phyloP scores from a whole-genome alignment of 495 filamentous ascomycete species.

The Penicillium lividum region DNA sequence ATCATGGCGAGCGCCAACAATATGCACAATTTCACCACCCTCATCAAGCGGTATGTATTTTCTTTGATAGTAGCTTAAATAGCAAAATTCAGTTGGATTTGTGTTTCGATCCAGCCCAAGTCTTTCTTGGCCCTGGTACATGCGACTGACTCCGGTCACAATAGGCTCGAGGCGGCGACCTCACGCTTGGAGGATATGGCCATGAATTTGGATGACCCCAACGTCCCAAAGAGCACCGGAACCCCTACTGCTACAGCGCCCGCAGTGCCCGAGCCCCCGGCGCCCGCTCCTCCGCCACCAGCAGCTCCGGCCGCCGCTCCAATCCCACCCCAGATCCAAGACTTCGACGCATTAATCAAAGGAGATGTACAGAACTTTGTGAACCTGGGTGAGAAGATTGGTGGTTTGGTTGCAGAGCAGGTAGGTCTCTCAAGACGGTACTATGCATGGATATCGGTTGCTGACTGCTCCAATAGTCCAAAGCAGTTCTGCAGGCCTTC shows the following conservation, averaged over 20 bases:
- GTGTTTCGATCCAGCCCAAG: constrained; percentile 3
- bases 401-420: constrained; percentile 78
- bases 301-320: constrained; percentile 54
- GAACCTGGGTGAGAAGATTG: constrained; percentile 73
- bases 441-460: background rate
- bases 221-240: constrained; percentile 50
- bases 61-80: constrained; percentile 2
- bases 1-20: constrained; percentile 59
- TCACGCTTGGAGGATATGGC: constrained; percentile 96
- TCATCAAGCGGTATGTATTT: constrained; percentile 88
- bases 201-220: constrained; percentile 60
- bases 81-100: background rate
- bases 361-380: constrained; percentile 76
- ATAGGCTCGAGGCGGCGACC: constrained; percentile 95
- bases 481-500: constrained; percentile 66
- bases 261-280: constrained; percentile 37
- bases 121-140: background rate
- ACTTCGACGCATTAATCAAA: constrained; percentile 80
- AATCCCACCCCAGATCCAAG: constrained; percentile 75
- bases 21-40: constrained; percentile 94
- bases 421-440: constrained; percentile 39
- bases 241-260: constrained; percentile 41
- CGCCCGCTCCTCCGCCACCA: constrained; percentile 43
- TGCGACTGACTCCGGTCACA: constrained; percentile 27
- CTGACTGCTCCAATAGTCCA: constrained; percentile 46